Base-by-base conservation (phyloP, 495 filamentous ascomycete species). In the Xylaria scruposa region DNA sequence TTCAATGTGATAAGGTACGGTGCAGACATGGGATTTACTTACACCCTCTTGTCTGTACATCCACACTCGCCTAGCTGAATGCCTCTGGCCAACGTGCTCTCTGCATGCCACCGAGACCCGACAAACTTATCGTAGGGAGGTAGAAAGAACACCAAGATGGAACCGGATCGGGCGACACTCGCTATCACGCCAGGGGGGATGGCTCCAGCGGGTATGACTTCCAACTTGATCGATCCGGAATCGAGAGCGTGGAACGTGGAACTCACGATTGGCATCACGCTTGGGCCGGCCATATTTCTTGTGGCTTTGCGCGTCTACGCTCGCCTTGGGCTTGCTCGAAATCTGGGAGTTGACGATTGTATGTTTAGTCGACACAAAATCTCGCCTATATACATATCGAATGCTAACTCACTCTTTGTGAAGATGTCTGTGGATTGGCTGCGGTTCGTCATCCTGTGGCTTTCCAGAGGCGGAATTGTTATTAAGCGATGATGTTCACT, bases 261-360 rank as follows among this genome's bases (percentile, higher is more conserved):
- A 5, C 24, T 81, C 4, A 70, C 73, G n/a, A 76, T 78, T 8
- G 29, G 72, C 3, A 42, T 78, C 2, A 74, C 70, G 24, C 42
- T 74, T 24, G 17, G 60, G 1, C 69, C 75, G n/a, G 62, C 71
- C 8, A 68, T 75, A 19, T 5, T 75, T 29, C 38, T 80, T 0
- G 70, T 75, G 21, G 15, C 59, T 12, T 69, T 75, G 24, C 49
- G 79, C 33, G 70, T 73, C 6, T 81, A 77, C 49, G 60, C 74
- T 4, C 70, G 79, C 44, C 62, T 78, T 7, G 59, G 47, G 38
- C 70, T 81, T 31, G 75, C 75, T 60, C 73, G 72, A 69, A 68
- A 70, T 40, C 78, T 78, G 66, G 74, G 74, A 9, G 47, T 75
- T 26, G 79, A 80, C 73, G 79, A 81, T 64, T 81, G 79, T 78